Evolutionary conservation across 2,329 filamentous ascomycete species (phyloP).

Genomic region (Sclerotinia subarctica): DNA sequence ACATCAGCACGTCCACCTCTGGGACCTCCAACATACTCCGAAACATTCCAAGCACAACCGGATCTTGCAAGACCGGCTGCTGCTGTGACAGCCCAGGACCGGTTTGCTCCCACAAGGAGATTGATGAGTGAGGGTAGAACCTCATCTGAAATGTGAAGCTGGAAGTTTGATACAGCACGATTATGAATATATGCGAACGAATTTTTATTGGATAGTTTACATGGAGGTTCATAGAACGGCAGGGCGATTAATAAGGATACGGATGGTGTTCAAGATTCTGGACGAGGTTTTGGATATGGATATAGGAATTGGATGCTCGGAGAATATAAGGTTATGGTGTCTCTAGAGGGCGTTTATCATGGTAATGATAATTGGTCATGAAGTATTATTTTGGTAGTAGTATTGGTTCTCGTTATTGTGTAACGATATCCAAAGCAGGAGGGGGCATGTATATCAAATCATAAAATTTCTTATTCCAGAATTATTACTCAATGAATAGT

Average conservation of each 20-base stretch:
- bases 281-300: constrained; percentile 2
- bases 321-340: too few relatives aligned
- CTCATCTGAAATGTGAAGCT: neutral
- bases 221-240: constrained; percentile 2
- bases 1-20: constrained; percentile 4
- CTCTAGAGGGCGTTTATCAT: neutral
- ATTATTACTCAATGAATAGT: neutral
- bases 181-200: neutral
- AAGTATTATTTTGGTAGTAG: neutral
- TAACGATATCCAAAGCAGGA: neutral
- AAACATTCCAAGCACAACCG: constrained; percentile 19
- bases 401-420: neutral
- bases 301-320: neutral
- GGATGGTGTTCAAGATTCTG: neutral
- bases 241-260: neutral
- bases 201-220: neutral
- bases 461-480: neutral
- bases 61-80: constrained; percentile 25
- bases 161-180: neutral
- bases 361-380: neutral
- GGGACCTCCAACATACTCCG: constrained; percentile 32
- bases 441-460: neutral
- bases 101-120: constrained; percentile 22
- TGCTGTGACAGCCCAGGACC: constrained; percentile 23
- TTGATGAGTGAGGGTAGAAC: constrained; percentile 18